Conservation (phyloP, 2,329 filamentous ascomycete genomes). For the Alternaria angustiovoidea region DNA sequence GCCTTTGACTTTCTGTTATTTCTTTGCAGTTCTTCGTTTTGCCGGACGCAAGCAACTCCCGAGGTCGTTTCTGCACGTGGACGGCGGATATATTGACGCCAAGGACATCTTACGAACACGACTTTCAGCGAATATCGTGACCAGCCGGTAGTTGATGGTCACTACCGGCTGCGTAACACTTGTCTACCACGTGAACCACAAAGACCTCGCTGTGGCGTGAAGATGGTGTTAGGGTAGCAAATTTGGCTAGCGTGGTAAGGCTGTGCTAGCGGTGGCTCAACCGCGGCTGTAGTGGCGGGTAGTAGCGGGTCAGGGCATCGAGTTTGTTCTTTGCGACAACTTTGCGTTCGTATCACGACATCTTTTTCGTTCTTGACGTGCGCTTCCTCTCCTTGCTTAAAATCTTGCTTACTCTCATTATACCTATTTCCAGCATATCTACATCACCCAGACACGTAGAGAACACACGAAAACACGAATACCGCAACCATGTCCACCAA, state of each 20-base stretch:
- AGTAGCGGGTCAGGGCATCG: slow-evolving; percentile 22
- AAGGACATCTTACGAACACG: neutral
- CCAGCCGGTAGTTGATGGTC: slow-evolving; percentile 5
- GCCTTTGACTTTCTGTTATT: neutral
- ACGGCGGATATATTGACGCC: slow-evolving; percentile 3
- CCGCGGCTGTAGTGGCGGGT: slow-evolving; percentile 22
- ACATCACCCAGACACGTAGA: neutral
- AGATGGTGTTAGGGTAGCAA: neutral
- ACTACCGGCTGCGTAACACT: slow-evolving; percentile 8
- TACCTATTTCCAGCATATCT: neutral
- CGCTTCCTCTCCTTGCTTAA: slow-evolving; percentile 8
- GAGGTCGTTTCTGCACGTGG: neutral
- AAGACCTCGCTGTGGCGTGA: neutral
- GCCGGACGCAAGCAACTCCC: neutral
- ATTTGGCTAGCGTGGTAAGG: slow-evolving; percentile 9
- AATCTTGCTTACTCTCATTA: neutral
- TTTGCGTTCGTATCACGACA: slow-evolving; percentile 3
- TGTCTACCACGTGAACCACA: neutral
- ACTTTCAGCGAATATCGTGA: neutral
- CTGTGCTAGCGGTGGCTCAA: slow-evolving; percentile 16
- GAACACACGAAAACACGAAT: neutral
- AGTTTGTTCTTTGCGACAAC: slow-evolving; percentile 24
- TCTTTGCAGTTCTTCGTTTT: neutral
- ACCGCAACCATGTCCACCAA: slow-evolving; percentile 55
- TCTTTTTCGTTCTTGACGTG: slow-evolving; percentile 6